Base-by-base conservation (phyloP, 2,329 filamentous ascomycete species). In the Daldinia sp. region DNA sequence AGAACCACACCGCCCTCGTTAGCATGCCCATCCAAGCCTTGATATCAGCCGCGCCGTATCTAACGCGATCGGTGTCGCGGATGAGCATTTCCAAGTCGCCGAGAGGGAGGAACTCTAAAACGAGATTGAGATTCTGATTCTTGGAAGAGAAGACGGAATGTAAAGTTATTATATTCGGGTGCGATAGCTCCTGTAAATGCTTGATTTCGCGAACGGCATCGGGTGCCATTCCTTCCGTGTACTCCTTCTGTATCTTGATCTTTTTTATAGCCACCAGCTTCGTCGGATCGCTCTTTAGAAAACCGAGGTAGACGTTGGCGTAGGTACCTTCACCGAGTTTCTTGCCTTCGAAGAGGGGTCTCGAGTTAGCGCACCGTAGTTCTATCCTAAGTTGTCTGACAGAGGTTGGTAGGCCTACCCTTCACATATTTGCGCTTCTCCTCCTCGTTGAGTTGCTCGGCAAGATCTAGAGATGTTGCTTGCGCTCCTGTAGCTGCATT, bases 11-110 rank as follows among this genome's bases (percentile, higher is more conserved):
- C 28, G 92, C 96, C 46, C 95, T 90, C 30, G 88, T 88, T n/a
- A 98, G 87, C 96, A 98, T 98, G 71, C 92, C 93, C 91, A 98
- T 97, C 96, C 96, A 99, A 15, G 94, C 92, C 80, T 99, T 99
- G 80, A 98, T 94, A 80, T 99, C 96, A 18, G 93, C 92, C 10
- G 89, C 88, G 69, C 92, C 92, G 80, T 98, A 98, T 61, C 90
- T 89, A 53, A 98, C 90, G 60, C 84, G 84, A 51, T 90, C 87
- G 33, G 88, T 89, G 81, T 98, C 94, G 79, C 93, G 93, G 79
- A 97, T 97, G 66, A 99, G 88, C 87, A 94, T 93, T 81, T 98
- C 93, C 30, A 99, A 87, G 81, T 99, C 96, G 72, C 96, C 95
- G n/a, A 93, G 88, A 0, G 95, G 94, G 3, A 98, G 87, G 80